A percentile compares a stretch with the other conserved stretches of the same genome.
Evolutionary conservation across 2,329 filamentous ascomycete genomes (phyloP).

Genomic region (Colletotrichum siamense): DNA sequence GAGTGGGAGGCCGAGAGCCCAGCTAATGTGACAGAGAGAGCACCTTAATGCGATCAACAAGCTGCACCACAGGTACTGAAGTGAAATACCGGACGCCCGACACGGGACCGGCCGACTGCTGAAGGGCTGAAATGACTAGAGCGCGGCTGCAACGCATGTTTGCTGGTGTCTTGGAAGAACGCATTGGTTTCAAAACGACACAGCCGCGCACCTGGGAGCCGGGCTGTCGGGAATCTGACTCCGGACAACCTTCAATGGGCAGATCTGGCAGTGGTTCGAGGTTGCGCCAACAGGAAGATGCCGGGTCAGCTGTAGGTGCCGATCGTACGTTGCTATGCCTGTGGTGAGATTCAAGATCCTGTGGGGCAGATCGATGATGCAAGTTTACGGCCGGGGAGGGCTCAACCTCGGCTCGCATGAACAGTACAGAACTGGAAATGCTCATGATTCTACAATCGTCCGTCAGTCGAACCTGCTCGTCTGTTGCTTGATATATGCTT

Average conservation of each 20-base stretch:
- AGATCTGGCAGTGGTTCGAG: not conserved
- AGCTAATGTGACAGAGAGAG: not conserved
- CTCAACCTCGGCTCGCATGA: conserved; percentile 9
- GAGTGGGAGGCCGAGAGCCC: not conserved
- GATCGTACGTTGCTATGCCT: conserved; percentile 4
- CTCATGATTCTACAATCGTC: not conserved
- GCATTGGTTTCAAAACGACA: not conserved
- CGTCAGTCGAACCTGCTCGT: not conserved
- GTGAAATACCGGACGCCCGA: not conserved
- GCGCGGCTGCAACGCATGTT: not conserved
- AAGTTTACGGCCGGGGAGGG: not conserved
- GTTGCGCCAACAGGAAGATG: not conserved
- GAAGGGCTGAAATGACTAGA: not conserved
- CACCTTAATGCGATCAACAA: not conserved
- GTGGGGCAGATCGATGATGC: conserved; percentile 10
- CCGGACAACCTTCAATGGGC: not conserved
- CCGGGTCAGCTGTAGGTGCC: not conserved
- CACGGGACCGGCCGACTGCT: not conserved
- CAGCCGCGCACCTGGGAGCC: not conserved
- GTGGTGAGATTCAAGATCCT: not conserved
- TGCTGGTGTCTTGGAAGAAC: not conserved
- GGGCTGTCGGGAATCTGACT: not conserved
- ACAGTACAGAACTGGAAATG: not conserved
- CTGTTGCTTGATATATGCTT: not conserved
- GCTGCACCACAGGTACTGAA: not conserved